Evolutionary conservation across 2,329 filamentous ascomycete species (phyloP), one percentile per base, ranked within the genome.

Genomic region (Hypocrella siamensis): DNA sequence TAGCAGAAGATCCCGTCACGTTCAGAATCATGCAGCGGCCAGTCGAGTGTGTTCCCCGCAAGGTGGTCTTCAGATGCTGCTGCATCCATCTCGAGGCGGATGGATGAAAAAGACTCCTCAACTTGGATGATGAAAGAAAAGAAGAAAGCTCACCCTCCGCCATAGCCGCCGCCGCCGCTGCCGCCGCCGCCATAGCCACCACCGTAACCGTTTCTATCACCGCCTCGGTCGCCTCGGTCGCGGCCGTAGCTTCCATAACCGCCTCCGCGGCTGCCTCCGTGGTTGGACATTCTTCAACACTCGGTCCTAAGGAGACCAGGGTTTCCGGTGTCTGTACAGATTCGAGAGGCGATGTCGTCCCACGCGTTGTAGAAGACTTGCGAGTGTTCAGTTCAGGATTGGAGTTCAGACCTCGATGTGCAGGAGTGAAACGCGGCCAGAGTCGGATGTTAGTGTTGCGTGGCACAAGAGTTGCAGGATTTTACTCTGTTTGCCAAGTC

Each of bases 221-320:
- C n/a, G n/a, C 65, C 63, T 48, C 65, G 65, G 46, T 54, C 53
- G 33, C 47, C 43, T 34, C 54, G 46, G 50, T 62, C 51, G 56
- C 62, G 56, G 42, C 54, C 48, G 39, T 56, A 58, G 42, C 57
- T 50, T 40, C 52, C 48, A 36, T 47, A 46, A 26, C 45, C 43
- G 26, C 51, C 46, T 31, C 47, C 52, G 35, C 43, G 47, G 38
- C 56, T 47, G 39, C 50, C 52, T 17, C 54, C 49, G 45, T 58
- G 56, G 51, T 61, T 63, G 46, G 63, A 66, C 62, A 66, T 65
- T 35, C 43, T 57, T 35, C 32, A 30, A 10, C 22, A 14, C 16
- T 36, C 17, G 27, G 31, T 33, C 17, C 24, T 31, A 19, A 10
- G 19, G 18, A 5, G 21, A 22, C 7, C 21, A 22, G 21, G 21